Evolutionary conservation across 441 rosid species (phyloP).

Genomic region (Hypseocharis bilobata): DNA sequence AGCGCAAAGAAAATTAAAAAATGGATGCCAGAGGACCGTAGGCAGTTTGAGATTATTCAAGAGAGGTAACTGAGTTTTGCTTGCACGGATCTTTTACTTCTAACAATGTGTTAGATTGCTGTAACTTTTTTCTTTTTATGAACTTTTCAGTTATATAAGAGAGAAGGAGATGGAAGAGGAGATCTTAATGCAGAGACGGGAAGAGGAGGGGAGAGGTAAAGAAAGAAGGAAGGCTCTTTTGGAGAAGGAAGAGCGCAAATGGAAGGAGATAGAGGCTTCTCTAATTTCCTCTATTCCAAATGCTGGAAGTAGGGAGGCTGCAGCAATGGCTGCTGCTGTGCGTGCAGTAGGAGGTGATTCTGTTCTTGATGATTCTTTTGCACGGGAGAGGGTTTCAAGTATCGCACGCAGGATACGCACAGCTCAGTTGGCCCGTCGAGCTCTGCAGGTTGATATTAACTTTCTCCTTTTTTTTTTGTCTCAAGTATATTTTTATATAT

Average conservation of each 20-base stretch:
- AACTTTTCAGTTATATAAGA: slow-evolving; percentile 64
- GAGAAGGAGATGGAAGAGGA: slow-evolving; percentile 99
- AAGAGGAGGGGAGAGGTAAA: slow-evolving; percentile 99
- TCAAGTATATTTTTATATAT: neutral
- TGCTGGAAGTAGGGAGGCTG: slow-evolving; percentile 99
- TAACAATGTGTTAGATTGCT: slow-evolving; percentile 14
- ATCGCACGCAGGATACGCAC: slow-evolving; percentile 92
- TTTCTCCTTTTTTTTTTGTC: neutral
- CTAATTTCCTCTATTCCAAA: slow-evolving; percentile 96
- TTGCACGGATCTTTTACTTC: slow-evolving; percentile 12
- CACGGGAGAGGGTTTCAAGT: slow-evolving; percentile 94
- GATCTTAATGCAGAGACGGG: slow-evolving; percentile 94
- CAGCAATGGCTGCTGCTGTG: slow-evolving; percentile 99
- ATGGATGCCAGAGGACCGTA: slow-evolving; percentile 99
- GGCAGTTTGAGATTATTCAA: slow-evolving; percentile 96
- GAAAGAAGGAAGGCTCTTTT: slow-evolving; percentile 97
- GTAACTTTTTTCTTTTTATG: slow-evolving; percentile 1
- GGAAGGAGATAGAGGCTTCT: slow-evolving; percentile 99
- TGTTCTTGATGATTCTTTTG: slow-evolving; percentile 97
- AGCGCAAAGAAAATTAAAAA: slow-evolving; percentile 98
- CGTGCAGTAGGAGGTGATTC: slow-evolving; percentile 99
- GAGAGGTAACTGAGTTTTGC: slow-evolving; percentile 57
- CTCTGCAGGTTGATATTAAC: slow-evolving; percentile 58
- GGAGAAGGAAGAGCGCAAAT: slow-evolving; percentile 98
- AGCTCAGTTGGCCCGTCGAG: slow-evolving; percentile 85